Conservation (phyloP, 805 yeast genomes). For the Middelhovenomyces tepae region DNA sequence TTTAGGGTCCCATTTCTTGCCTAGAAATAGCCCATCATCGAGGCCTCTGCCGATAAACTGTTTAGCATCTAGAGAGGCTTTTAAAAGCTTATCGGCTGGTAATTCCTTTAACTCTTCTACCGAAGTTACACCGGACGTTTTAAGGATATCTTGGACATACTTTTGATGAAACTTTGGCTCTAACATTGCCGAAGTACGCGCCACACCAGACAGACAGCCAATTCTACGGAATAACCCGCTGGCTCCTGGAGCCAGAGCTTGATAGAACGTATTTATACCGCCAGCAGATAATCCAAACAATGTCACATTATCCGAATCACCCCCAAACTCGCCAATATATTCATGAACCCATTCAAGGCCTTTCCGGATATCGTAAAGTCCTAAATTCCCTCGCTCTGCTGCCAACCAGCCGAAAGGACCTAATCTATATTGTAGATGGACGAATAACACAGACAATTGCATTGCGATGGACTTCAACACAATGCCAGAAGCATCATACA, state of each 20-base stretch:
- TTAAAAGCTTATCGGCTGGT: too few species aligned
- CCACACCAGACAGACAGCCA: constrained; percentile 24
- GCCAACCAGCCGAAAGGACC: constrained; percentile 33
- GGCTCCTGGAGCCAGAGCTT: constrained; percentile 17
- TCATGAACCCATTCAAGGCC: constrained; percentile 40
- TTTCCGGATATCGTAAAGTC: constrained; percentile 39
- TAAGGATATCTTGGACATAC: too few species aligned
- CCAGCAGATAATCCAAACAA: constrained; percentile 44
- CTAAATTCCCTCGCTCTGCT: constrained; percentile 31
- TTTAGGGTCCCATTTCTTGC: too few species aligned
- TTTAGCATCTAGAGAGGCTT: too few species aligned
- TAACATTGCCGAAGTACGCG: constrained; percentile 15
- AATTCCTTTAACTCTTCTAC: too few species aligned
- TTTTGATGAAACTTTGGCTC: constrained; percentile 6
- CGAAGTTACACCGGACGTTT: too few species aligned
- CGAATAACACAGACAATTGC: constrained; percentile 27
- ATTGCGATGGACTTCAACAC: constrained; percentile 16
- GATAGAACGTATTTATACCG: constrained; percentile 34
- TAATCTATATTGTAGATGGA: constrained; percentile 32
- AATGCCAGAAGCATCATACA: constrained; percentile 22
- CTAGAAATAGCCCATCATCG: too few species aligned
- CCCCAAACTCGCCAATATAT: constrained; percentile 39
- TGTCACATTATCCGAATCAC: constrained; percentile 35
- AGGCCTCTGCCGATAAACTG: too few species aligned
- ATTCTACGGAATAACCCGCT: constrained; percentile 17